A percentile compares a stretch with the other conserved stretches of the same genome.
Evolutionary conservation across 2,329 filamentous ascomycete species (phyloP).

Genomic region (Colletotrichum sp.): DNA sequence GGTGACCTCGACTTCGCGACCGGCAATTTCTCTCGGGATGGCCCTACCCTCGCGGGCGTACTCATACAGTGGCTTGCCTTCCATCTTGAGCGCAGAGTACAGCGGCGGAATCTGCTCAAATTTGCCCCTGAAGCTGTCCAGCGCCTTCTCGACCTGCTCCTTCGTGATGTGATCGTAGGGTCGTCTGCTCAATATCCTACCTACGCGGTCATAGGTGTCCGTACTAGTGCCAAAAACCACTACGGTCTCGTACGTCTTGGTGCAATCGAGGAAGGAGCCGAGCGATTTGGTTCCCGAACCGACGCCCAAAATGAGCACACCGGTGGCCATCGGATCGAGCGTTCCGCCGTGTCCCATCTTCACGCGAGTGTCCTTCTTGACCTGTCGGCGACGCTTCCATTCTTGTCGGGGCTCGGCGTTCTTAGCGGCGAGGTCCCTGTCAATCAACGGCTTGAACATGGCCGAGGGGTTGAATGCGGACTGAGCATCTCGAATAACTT

Average conservation of each 20-base stretch:
- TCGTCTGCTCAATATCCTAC: constrained; percentile 79
- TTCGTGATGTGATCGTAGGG: constrained; percentile 83
- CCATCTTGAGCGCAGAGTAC: constrained; percentile 90
- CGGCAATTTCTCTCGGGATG: constrained; percentile 83
- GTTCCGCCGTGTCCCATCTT: constrained; percentile 98
- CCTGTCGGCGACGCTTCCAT: constrained; percentile 61
- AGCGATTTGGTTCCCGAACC: constrained; percentile 88
- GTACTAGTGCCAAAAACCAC: constrained; percentile 91
- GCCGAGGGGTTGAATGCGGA: constrained; percentile 80
- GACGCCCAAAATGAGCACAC: constrained; percentile 87
- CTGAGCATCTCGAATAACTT: constrained; percentile 89
- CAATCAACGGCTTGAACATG: constrained; percentile 80
- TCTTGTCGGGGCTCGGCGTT: constrained; percentile 63
- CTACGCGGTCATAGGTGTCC: constrained; percentile 88
- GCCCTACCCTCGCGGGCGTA: constrained; percentile 90
- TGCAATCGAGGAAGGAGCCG: constrained; percentile 80
- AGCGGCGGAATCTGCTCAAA: constrained; percentile 91
- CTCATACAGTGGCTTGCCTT: constrained; percentile 94
- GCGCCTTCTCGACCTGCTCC: constrained; percentile 76
- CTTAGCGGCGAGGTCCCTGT: constrained; percentile 62
- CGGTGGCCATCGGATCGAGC: constrained; percentile 91
- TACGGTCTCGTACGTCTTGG: constrained; percentile 90
- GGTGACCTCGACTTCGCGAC: constrained; percentile 77
- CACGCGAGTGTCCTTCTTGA: constrained; percentile 70
- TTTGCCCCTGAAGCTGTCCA: constrained; percentile 78